Base-by-base conservation (phyloP, 163 green algal genomes). In the Chlamydomonas reinhardtii region DNA sequence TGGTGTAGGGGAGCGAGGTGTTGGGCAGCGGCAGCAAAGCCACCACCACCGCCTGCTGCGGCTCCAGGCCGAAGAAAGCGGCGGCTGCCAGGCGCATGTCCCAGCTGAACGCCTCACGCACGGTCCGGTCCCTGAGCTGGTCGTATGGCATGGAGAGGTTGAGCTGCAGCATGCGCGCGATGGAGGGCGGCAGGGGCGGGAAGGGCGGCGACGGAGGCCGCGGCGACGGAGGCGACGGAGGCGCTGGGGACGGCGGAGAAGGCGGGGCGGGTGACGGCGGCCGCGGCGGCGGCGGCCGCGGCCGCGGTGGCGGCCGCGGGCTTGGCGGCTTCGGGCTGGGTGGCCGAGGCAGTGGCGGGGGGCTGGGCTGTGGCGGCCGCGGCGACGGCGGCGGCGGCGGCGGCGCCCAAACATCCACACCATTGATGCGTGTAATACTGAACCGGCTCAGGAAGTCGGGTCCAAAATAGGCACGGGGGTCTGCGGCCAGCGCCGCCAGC, bases 121-220 rank as follows among this genome's bases (percentile, higher is more conserved):
- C 27, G 22, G 32, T 20, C 20, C 35, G 20, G 24, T 75, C 70
- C 17, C 35, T 20, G 24, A 75, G 70, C 70, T 56, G 70, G 29
- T 75, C 70, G 37, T 75, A 75, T 9, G 70, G 70, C 70, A 75
- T 59, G 35, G 70, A 59, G 35, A 56, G 35, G 35, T 75, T 75
- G 35, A 59, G 35, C 35, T 56, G 35, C 35, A 75, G 70, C 70
- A 75, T 75, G 22, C 70, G 70, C 20, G 70, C 70, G 8, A 75
- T 25, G 35, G 54, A 56, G 16, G 74, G 74, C 20, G 54, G 56
- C 74, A 37, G 56, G 31, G 56, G 56, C 9, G 74, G 74, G 52
- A 52, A 80, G 11, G 73, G 52, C n/a, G 73, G 52, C 48, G 37
- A 48, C 16, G 73, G 52, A n/a, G 73, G 73, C 4, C 11, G 39